phyloP scores from a whole-genome alignment of 225 moss, liverwort and hornwort species.

The Physcomitrium patens region DNA sequence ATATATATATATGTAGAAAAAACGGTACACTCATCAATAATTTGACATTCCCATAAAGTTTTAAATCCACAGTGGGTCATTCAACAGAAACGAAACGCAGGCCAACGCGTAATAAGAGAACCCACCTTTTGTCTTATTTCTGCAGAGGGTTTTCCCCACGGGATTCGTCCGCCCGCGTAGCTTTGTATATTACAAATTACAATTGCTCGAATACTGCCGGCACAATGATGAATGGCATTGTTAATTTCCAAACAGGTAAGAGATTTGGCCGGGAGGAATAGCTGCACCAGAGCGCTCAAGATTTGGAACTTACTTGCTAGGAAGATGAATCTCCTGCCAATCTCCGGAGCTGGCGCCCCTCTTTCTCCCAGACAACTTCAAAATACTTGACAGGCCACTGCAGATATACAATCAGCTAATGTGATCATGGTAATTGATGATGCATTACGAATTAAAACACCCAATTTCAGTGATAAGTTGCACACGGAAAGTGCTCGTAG shows the following conservation, averaged over 20 bases:
- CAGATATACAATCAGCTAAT: slow-evolving; percentile 16
- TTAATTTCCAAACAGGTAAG: slow-evolving; percentile 18
- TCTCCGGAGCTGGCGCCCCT: slow-evolving; percentile 34
- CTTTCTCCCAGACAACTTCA: slow-evolving; percentile 46
- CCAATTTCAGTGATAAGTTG: too few relatives aligned
- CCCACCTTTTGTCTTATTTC: slow-evolving; percentile 56
- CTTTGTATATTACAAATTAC: slow-evolving; percentile 83
- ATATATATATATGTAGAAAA: too few relatives aligned
- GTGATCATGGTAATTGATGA: not conserved
- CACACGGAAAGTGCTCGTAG: too few relatives aligned
- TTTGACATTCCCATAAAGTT: slow-evolving; percentile 12
- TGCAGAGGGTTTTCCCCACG: slow-evolving; percentile 87
- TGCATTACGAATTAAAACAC: too few relatives aligned
- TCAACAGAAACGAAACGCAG: slow-evolving; percentile 2
- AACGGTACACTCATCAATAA: slow-evolving; percentile 7
- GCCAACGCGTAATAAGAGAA: not conserved
- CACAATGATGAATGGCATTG: slow-evolving; percentile 17
- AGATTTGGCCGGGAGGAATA: slow-evolving; percentile 6
- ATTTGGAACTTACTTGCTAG: slow-evolving; percentile 53
- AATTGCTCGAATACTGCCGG: slow-evolving; percentile 78
- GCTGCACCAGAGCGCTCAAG: slow-evolving; percentile 1
- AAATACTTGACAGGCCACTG: slow-evolving; percentile 58
- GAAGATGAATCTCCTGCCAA: slow-evolving; percentile 53
- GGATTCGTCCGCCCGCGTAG: slow-evolving; percentile 91
- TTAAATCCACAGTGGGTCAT: slow-evolving; percentile 4